Conservation (phyloP, 257 asterid genomes). For the Solanum appendiculatum region DNA sequence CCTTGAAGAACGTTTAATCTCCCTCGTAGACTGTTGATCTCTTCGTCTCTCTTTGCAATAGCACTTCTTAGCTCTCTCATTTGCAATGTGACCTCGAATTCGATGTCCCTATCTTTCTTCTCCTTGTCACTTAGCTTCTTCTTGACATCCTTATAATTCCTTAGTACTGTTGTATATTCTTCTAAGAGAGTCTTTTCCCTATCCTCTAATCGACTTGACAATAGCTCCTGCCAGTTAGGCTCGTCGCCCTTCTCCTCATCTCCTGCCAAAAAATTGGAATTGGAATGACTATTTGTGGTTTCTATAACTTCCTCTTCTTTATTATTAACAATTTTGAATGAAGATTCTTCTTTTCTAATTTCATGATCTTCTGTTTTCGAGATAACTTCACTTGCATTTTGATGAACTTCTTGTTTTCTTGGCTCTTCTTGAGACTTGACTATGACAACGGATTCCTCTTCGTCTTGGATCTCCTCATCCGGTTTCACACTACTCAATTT, state of each 20-base stretch:
- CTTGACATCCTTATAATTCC: conserved; percentile 75
- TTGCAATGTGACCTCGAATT: conserved; percentile 52
- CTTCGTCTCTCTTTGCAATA: conserved; percentile 57
- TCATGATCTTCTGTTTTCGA: background rate
- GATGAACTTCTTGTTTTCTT: background rate
- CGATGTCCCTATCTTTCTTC: conserved; percentile 50
- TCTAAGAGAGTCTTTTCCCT: conserved; percentile 54
- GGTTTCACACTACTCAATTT: conserved; percentile 47
- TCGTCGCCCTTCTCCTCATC: conserved; percentile 23
- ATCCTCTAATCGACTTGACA: conserved; percentile 62
- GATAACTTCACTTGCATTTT: background rate
- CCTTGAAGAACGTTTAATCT: conserved; percentile 21
- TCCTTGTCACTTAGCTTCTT: conserved; percentile 51
- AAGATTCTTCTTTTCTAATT: conserved; percentile 2
- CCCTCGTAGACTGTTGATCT: conserved; percentile 38
- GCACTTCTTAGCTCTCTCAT: conserved; percentile 50
- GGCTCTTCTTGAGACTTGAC: conserved; percentile 5
- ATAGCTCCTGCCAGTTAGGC: conserved; percentile 65
- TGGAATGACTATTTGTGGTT: background rate
- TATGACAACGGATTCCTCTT: background rate
- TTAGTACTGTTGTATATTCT: conserved; percentile 61
- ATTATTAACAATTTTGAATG: background rate
- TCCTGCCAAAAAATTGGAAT: conserved; percentile 8
- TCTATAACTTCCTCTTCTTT: conserved; percentile 14
- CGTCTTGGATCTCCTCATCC: conserved; percentile 54